These are phyloP conservation scores for Penicillium sp. DNA, from an alignment of 2,329 filamentous ascomycete species.

Conservation along the genomic window DNA sequence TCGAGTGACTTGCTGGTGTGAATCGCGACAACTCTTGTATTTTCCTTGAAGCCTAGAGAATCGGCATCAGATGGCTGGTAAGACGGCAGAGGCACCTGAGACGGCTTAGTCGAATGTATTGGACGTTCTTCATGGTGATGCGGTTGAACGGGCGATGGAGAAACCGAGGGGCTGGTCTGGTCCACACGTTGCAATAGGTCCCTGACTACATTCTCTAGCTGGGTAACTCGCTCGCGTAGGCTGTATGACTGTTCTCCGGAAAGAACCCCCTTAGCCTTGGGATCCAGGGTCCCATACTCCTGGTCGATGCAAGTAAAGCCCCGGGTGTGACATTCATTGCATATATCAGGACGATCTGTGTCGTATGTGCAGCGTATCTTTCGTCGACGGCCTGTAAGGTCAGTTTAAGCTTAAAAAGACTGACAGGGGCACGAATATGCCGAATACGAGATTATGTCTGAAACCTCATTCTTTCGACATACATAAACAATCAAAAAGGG, in stretches of 20 bases:
- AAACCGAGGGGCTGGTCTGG: background rate
- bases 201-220: conserved; percentile 35
- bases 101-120: conserved; percentile 15
- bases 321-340: conserved; percentile 39
- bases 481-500: background rate
- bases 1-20: background rate
- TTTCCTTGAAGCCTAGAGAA: background rate
- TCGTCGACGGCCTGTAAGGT: conserved; percentile 30
- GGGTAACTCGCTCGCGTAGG: conserved; percentile 35
- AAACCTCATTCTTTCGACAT: background rate
- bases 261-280: conserved; percentile 18
- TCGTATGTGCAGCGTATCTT: conserved; percentile 43
- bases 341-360: conserved; percentile 27
- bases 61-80: background rate
- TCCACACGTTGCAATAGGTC: conserved; percentile 23
- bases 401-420: background rate
- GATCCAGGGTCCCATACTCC: conserved; percentile 28
- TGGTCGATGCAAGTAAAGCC: conserved; percentile 39
- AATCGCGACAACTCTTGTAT: background rate
- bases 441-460: background rate
- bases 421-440: background rate
- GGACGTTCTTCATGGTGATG: conserved; percentile 5
- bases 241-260: conserved; percentile 31
- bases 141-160: conserved; percentile 2
- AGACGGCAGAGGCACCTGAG: background rate